These are phyloP conservation scores for Boechera retrofracta DNA, from an alignment of 345 rosid genomes.

Conservation along the genomic window DNA sequence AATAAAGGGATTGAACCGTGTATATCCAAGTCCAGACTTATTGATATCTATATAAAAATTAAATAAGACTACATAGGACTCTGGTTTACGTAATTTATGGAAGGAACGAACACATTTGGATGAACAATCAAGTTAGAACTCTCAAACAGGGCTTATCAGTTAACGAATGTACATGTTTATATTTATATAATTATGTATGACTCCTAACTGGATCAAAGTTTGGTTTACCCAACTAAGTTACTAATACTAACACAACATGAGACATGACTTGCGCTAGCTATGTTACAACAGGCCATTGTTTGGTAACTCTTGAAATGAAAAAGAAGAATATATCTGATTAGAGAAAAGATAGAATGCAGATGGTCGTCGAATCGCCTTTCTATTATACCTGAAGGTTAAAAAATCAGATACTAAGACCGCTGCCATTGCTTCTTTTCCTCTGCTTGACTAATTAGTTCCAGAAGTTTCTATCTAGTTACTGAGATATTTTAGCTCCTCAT, in stretches of 20 bases:
- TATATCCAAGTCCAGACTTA: conserved; percentile 12
- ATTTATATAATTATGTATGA: background rate
- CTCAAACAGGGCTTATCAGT: background rate
- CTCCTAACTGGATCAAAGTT: conserved; percentile 29
- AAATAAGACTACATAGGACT: conserved; percentile 22
- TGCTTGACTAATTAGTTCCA: conserved; percentile 26
- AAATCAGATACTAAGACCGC: conserved; percentile 19
- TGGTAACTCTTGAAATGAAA: conserved; percentile 8
- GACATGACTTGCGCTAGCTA: conserved; percentile 29
- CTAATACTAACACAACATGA: conserved; percentile 37
- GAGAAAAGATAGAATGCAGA: conserved; percentile 17
- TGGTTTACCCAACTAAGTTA: conserved; percentile 24
- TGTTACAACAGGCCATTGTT: conserved; percentile 40
- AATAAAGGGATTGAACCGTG: background rate
- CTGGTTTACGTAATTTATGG: conserved; percentile 4
- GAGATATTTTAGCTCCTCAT: conserved; percentile 26
- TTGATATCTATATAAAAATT: conserved; percentile 26
- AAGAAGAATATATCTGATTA: conserved; percentile 14
- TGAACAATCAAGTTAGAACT: background rate
- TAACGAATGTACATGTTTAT: conserved; percentile 3
- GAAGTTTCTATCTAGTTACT: conserved; percentile 27
- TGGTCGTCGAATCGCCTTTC: conserved; percentile 27
- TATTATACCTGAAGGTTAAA: conserved; percentile 23
- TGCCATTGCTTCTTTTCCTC: conserved; percentile 27
- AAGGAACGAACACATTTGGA: conserved; percentile 9